Base-by-base conservation (phyloP, 495 filamentous ascomycete species). In the Penicillium flavigenum region DNA sequence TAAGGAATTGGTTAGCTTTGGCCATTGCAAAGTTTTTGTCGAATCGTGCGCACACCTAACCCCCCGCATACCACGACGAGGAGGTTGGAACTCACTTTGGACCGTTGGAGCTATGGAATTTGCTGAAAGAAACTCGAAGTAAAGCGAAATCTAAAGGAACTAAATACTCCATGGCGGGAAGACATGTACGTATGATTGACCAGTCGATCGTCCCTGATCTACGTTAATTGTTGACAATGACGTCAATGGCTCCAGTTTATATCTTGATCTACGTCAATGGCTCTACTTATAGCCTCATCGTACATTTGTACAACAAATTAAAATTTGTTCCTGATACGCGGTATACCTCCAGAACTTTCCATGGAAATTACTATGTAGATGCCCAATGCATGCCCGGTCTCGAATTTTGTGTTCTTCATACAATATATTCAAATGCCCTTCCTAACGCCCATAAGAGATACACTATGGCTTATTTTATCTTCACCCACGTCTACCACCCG, bases 401-500 rank as follows among this genome's bases (percentile, higher is more conserved):
- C 41, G 41, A 47, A 47, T 22, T 34, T 49, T 49, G 47, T 47
- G 17, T 43, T 17, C 49, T 26, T 22, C 36, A 17, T 44, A 32
- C 22, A 53, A 47, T 55, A 55, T 55, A 51, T 56, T 62, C 36
- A 51, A 58, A 68, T 69, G 61, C 64, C 63, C 59, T 54, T 47
- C 44, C 51, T 38, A 61, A 67, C 59, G 63, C 63, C 63, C 3
- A 47, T 53, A 54, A 58, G 46, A 59, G 44, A 66, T 60, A 68
- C 59, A 65, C 45, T 44, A 56, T 47, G 24, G 41, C 12, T 49
- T 59, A n/a, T 5, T 41, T 61, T 26, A 27, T 31, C 65, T 64
- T 41, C 46, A 12, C 48, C 60, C 47, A 27, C 55, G 76, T 79
- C 62, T 78, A 79, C 79, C 78, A 49, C 77, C 78, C 32, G 77